A percentile compares a stretch with the other conserved stretches of the same genome.
phyloP scores from a whole-genome alignment of 2,329 filamentous ascomycete species.

The Botryotinia convoluta region DNA sequence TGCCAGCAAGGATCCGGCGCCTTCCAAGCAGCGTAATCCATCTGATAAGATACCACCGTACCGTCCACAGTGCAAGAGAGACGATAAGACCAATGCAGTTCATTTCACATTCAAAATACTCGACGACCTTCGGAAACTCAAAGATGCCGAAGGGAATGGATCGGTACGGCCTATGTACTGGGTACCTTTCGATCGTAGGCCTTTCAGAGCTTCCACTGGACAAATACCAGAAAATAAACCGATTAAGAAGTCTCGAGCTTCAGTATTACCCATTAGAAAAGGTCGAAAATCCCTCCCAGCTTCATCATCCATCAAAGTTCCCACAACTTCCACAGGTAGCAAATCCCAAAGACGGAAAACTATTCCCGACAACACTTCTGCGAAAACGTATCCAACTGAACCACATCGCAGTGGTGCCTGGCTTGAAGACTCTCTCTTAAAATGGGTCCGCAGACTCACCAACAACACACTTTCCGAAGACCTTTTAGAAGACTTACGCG shows the following conservation, averaged over 20 bases:
- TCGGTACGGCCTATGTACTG: conserved; percentile 27
- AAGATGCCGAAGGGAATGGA: conserved; percentile 26
- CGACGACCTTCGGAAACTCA: conserved; percentile 28
- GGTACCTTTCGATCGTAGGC: conserved; percentile 7
- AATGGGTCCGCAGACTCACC: not conserved
- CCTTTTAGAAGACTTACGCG: conserved; percentile 2
- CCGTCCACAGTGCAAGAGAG: conserved; percentile 31
- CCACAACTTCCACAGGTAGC: not conserved
- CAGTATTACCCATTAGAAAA: not conserved
- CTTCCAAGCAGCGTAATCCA: not conserved
- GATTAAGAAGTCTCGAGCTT: not conserved
- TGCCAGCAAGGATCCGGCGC: conserved; percentile 22
- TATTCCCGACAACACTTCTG: not conserved
- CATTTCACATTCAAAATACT: conserved; percentile 36
- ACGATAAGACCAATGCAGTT: conserved; percentile 36
- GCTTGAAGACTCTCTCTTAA: conserved; percentile 3
- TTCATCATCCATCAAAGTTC: not conserved
- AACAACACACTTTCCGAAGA: not conserved
- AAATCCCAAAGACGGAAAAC: not conserved
- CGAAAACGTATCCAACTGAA: not conserved
- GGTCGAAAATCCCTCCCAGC: conserved; percentile 13
- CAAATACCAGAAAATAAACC: conserved; percentile 7
- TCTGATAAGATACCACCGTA: conserved; percentile 11
- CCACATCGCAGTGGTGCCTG: not conserved
- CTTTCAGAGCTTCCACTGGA: conserved; percentile 18